Base-by-base conservation (phyloP, 495 filamentous ascomycete species). In the Neurospora cerealis region DNA sequence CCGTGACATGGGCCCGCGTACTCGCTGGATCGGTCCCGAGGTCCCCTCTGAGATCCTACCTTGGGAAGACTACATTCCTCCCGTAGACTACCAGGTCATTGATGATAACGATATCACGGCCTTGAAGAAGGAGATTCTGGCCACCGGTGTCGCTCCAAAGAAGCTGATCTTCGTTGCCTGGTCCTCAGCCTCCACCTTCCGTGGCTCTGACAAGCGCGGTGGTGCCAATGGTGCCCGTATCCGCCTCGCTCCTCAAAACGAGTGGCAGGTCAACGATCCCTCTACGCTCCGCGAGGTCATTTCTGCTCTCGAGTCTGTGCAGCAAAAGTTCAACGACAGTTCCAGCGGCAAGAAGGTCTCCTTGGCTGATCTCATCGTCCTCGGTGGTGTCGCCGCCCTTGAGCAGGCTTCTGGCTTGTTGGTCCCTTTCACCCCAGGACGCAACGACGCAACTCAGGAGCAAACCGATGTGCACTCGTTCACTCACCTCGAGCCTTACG, bases 221-320 rank as follows among this genome's bases (percentile, higher is more conserved):
- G 91, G 91, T 74, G 91, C 91, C 81, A 92, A 92, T 75, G 91
- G 91, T 73, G 91, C 89, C 6, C 91, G 90, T 76, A 91, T 93
- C 77, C 89, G 91, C 42, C 88, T 93, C n/a, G 83, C 84, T 24
- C 91, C 91, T 21, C 88, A 90, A 82, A 88, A 87, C 70, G 82
- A 88, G 76, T 93, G 91, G 91, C 79, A 87, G 76, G 87, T 90
- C 74, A 93, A 92, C 85, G 88, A 90, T 80, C 89, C 89, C 40
- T 74, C 85, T 0, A 86, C 89, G 80, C 81, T 92, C 60, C 80
- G 76, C 37, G 83, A 90, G 80, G 87, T 89, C 13, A 83, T 93
- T 40, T 75, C 73, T 32, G 85, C 86, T 0, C 84, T 93, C 60
- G 90, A 91, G 78, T 78, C 78, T 28, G 82, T 93, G 48, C 90